Conservation (phyloP, 2,329 filamentous ascomycete species). For the Falciphora oryzae region DNA sequence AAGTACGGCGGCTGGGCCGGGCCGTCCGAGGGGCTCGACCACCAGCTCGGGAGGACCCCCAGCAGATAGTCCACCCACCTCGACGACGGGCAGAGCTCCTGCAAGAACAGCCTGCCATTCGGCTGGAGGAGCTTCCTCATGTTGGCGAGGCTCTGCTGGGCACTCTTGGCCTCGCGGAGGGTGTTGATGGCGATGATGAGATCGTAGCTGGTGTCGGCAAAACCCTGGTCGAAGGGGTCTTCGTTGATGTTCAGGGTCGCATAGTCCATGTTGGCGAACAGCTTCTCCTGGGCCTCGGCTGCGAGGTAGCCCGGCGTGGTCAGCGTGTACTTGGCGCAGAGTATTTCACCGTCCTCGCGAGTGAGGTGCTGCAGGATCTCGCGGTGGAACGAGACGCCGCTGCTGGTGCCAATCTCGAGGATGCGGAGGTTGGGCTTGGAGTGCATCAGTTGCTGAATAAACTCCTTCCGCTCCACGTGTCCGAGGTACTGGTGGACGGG, state of each 20-base stretch:
- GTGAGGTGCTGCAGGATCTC: constrained; percentile 11
- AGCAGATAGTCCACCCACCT: neutral
- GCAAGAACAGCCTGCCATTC: neutral
- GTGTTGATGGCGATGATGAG: constrained; percentile 4
- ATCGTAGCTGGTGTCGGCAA: neutral
- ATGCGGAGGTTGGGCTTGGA: constrained; percentile 10
- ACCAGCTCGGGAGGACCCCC: neutral
- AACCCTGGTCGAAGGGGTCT: neutral
- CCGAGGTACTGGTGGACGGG: too few species aligned
- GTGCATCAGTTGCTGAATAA: neutral
- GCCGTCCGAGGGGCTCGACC: neutral
- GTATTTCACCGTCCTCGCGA: constrained; percentile 10
- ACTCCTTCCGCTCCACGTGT: too few species aligned
- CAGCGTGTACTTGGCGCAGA: constrained; percentile 12
- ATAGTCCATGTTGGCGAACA: neutral
- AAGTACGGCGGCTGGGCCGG: too few species aligned
- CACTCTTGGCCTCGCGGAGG: neutral
- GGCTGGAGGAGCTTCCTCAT: neutral
- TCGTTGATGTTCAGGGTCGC: neutral
- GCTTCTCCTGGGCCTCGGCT: neutral
- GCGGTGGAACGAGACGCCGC: constrained; percentile 14
- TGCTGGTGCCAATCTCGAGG: constrained; percentile 15
- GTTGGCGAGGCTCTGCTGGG: neutral
- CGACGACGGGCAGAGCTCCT: neutral
- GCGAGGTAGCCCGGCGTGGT: neutral